phyloP scores from a whole-genome alignment of 1,284 basidiomycete genomes.

The Flammula alnicola region DNA sequence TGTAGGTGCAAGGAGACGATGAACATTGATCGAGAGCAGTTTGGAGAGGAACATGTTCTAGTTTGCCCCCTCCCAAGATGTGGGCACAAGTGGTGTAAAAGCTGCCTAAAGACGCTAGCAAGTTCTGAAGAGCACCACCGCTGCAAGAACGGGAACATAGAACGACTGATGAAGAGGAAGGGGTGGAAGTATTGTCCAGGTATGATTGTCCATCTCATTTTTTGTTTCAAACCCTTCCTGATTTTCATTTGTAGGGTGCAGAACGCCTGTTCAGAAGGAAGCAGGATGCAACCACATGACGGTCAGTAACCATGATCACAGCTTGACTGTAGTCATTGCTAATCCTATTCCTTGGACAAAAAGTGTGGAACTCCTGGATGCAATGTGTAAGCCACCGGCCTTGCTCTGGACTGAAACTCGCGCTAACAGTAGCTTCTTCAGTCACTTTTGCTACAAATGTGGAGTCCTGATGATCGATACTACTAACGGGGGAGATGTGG shows the following conservation, averaged over 20 bases:
- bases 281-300: slow-evolving; percentile 70
- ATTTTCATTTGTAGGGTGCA: slow-evolving; percentile 44
- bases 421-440: slow-evolving; percentile 22
- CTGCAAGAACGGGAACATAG: slow-evolving; percentile 20
- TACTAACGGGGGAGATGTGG: slow-evolving; percentile 45
- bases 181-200: slow-evolving; percentile 27
- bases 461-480: slow-evolving; percentile 56
- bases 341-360: neutral
- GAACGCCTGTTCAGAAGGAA: slow-evolving; percentile 59
- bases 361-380: slow-evolving; percentile 63
- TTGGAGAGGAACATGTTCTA: slow-evolving; percentile 38
- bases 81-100: slow-evolving; percentile 26
- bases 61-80: slow-evolving; percentile 21
- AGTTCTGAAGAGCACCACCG: slow-evolving; percentile 19
- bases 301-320: slow-evolving; percentile 36
- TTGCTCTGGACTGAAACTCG: neutral
- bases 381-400: slow-evolving; percentile 50
- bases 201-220: neutral
- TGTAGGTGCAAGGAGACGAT: slow-evolving; percentile 32
- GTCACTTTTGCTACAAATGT: slow-evolving; percentile 67
- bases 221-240: neutral
- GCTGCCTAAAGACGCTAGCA: slow-evolving; percentile 19
- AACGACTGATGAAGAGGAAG: slow-evolving; percentile 22
- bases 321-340: neutral
- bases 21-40: slow-evolving; percentile 56